Base-by-base conservation (phyloP, 192 early-diverging fungal species). In the Backusella liffmaniae region DNA sequence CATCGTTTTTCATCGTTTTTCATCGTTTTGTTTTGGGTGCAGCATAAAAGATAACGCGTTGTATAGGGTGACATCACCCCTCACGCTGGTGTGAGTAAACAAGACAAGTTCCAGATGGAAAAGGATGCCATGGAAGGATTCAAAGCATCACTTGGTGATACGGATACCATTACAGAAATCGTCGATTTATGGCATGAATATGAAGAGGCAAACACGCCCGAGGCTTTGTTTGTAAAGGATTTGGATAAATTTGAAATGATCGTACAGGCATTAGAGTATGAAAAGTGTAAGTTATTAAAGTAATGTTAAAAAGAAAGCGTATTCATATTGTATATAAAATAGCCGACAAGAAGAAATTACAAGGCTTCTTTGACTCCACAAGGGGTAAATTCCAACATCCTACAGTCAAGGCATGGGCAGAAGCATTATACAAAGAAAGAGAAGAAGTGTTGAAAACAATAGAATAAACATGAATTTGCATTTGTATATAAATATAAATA, bases 161-260 rank as follows among this genome's bases (percentile, higher is more conserved):
- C 89, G 0, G 73, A 73, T 2, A 83, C 87, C 42, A 92, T 92
- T 21, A 49, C 81, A 32, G 96, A 98, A 74, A 96, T 98, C 36
- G 75, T 79, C 18, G 84, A 72, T 4, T 73, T 98, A 53, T 98
- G 96, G 96, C 70, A 80, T 32, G 96, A 98, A 74, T 98, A 96
- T 74, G 96, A 98, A 78, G 87, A 91, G 8, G 88, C 83, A 7
- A 65, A 68, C 21, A 94, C 94, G 3, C 76, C 78, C 1, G 96
- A 98, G 74, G 94, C 96, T 0, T 77, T 89, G 13, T 76, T 96
- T 34, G 94, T 96, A 44, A 95, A 96, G 59, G 95, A 98, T 79
- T 80, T 98, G 77, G 96, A 98, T 83, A 98, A 98, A 81, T 98
- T 96, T 89, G 96, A 98, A 82, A 95, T 98, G 95, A 94, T 96